These are phyloP conservation scores for Orbilia quercus DNA, from an alignment of 2,329 filamentous ascomycete genomes.

Conservation along the genomic window DNA sequence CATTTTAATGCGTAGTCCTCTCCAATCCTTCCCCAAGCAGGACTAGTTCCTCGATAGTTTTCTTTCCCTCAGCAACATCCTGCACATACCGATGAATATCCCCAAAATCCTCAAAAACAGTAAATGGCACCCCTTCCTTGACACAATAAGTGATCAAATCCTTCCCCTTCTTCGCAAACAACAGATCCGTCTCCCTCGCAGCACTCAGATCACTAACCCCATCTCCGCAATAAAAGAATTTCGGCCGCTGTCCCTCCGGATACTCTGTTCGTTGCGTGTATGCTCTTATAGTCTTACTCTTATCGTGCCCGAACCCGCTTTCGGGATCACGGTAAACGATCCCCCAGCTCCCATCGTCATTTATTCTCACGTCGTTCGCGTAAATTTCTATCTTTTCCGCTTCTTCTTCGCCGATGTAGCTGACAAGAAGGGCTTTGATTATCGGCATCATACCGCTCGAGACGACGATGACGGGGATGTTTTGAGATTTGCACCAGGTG, in stretches of 20 bases:
- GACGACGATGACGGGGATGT: slow-evolving; percentile 90
- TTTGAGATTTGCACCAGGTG: slow-evolving; percentile 80
- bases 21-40: background rate
- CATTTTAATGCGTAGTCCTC: slow-evolving; percentile 7
- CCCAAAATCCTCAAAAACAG: slow-evolving; percentile 84
- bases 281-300: slow-evolving; percentile 87
- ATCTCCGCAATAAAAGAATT: slow-evolving; percentile 93
- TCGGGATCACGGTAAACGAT: slow-evolving; percentile 86
- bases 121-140: slow-evolving; percentile 84
- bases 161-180: slow-evolving; percentile 94
- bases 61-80: slow-evolving; percentile 69
- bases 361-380: slow-evolving; percentile 83
- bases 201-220: slow-evolving; percentile 93
- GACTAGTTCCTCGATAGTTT: slow-evolving; percentile 45
- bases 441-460: slow-evolving; percentile 93
- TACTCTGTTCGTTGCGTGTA: slow-evolving; percentile 77
- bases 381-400: slow-evolving; percentile 86
- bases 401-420: slow-evolving; percentile 79
- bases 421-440: slow-evolving; percentile 82
- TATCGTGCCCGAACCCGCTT: slow-evolving; percentile 94
- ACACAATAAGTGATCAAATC: slow-evolving; percentile 90
- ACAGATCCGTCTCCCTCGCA: slow-evolving; percentile 87
- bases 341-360: slow-evolving; percentile 84
- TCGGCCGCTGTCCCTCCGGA: slow-evolving; percentile 72
- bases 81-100: slow-evolving; percentile 80